Evolutionary conservation across 2,329 filamentous ascomycete genomes (phyloP), one percentile per base, ranked within the genome.

Genomic region (Herpotrichia juniperi): DNA sequence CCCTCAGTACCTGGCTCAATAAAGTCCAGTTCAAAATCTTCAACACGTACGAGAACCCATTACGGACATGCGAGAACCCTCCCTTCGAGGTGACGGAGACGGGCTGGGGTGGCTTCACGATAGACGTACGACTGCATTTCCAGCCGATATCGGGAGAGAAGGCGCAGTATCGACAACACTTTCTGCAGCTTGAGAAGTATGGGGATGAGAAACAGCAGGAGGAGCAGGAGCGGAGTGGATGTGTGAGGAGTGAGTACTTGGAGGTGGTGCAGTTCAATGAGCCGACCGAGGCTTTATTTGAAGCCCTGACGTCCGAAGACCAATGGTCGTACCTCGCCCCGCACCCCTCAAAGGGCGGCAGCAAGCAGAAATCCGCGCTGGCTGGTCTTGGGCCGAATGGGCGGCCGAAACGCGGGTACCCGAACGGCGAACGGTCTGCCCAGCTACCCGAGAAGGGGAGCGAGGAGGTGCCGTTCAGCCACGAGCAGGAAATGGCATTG

Each of bases 11-110:
- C 75, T 99, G 94, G 92, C 83, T 97, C 61, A 91, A 93, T 52
- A 93, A 96, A 66, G 93, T 99, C 1, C 93, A 97, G 73, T 99
- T 99, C 79, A 97, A 97, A 75, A 85, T 99, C 14, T 93, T 97
- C 80, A 93, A 97, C 75, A 97, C 93, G 9, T 97, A 97, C 72
- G 87, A 91, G 24, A 96, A 97, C 74, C 90, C 90, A 51, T 83
- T 94, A 19, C 89, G 94, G 63, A 96, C 67, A 26, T 69, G 67
- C 58, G 93, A 96, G 67, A 84, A 85, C 54, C 84, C 90, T 68
- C 92, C 80, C 10, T 99, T 97, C 67, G 81, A 91, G 67, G 89
- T 97, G 55, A 85, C 86, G 57, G 94, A 97, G 75, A 97, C 94
- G 0, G 94, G 94, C 43, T 99, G 96, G 90, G 94, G 94, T 67